Evolutionary conservation across 306 rosid species (phyloP).

Genomic region (Canavalia ensiformis): DNA sequence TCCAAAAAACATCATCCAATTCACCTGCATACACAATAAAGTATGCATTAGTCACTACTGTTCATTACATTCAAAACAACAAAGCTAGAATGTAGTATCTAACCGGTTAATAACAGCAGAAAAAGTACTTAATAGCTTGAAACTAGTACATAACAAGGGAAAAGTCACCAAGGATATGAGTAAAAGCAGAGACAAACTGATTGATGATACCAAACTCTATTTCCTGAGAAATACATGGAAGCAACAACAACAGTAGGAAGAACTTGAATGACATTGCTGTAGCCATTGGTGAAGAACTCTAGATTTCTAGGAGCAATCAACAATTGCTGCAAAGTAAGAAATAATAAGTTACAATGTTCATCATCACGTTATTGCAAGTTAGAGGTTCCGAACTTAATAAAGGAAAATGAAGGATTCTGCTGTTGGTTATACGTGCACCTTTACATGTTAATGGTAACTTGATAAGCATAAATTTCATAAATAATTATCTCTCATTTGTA

Average conservation of each 20-base stretch:
- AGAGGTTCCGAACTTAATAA: background rate
- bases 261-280: constrained; percentile 90
- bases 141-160: constrained; percentile 93
- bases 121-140: constrained; percentile 91
- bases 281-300: constrained; percentile 93
- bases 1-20: constrained; percentile 84
- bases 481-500: too few relatives aligned
- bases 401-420: constrained; percentile 5
- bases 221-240: constrained; percentile 93
- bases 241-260: constrained; percentile 99
- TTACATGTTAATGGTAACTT: too few relatives aligned
- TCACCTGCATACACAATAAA: constrained; percentile 69
- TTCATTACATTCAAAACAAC: constrained; percentile 29
- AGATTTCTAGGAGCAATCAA: constrained; percentile 93
- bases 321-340: constrained; percentile 69
- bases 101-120: constrained; percentile 96
- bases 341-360: constrained; percentile 19
- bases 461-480: too few relatives aligned
- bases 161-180: constrained; percentile 92
- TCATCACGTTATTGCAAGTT: constrained; percentile 3
- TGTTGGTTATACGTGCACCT: too few relatives aligned
- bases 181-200: constrained; percentile 97
- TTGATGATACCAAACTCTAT: constrained; percentile 97
- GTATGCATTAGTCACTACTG: constrained; percentile 24
- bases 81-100: constrained; percentile 60